phyloP scores from a whole-genome alignment of 2,329 filamentous ascomycete genomes.

The Venturia asperata region DNA sequence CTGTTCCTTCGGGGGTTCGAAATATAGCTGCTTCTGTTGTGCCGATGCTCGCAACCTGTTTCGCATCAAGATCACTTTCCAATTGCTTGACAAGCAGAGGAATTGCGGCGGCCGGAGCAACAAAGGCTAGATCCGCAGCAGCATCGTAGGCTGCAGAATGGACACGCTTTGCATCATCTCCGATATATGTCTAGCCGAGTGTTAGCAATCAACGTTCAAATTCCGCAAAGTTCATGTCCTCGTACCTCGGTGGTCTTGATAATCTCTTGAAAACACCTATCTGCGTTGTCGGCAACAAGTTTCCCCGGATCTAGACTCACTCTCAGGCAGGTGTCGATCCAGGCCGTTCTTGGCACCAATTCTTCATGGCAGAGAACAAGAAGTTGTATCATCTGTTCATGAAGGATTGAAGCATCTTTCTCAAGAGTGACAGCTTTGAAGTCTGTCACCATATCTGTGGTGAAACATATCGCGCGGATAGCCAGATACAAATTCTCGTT shows the following conservation, averaged over 20 bases:
- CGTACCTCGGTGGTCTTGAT: constrained; percentile 49
- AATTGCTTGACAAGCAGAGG: constrained; percentile 70
- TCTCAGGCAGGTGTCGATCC: constrained; percentile 82
- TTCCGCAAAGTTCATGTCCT: constrained; percentile 22
- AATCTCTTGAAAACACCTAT: constrained; percentile 63
- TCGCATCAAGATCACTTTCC: constrained; percentile 61
- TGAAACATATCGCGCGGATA: constrained; percentile 56
- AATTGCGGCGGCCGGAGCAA: constrained; percentile 76
- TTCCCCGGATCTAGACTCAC: constrained; percentile 76
- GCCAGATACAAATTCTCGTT: constrained; percentile 56
- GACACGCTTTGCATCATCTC: constrained; percentile 31
- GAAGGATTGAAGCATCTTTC: constrained; percentile 44
- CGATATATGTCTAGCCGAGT: constrained; percentile 11
- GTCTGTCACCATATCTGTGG: constrained; percentile 24
- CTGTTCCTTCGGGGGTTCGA: constrained; percentile 78
- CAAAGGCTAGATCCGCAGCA: constrained; percentile 85
- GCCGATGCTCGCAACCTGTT: constrained; percentile 64
- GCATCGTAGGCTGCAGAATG: constrained; percentile 72
- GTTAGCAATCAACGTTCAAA: neutral
- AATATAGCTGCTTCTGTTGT: constrained; percentile 90
- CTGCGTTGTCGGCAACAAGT: constrained; percentile 58
- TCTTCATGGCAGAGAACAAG: constrained; percentile 72
- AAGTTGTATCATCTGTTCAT: constrained; percentile 66
- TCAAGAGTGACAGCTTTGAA: constrained; percentile 3
- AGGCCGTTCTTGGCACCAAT: constrained; percentile 68